Percentiles rank a stretch among this genome's conserved stretches.
Evolutionary conservation across 208 protist species (phyloP).

Genomic region (Wallacemonas sp.): DNA sequence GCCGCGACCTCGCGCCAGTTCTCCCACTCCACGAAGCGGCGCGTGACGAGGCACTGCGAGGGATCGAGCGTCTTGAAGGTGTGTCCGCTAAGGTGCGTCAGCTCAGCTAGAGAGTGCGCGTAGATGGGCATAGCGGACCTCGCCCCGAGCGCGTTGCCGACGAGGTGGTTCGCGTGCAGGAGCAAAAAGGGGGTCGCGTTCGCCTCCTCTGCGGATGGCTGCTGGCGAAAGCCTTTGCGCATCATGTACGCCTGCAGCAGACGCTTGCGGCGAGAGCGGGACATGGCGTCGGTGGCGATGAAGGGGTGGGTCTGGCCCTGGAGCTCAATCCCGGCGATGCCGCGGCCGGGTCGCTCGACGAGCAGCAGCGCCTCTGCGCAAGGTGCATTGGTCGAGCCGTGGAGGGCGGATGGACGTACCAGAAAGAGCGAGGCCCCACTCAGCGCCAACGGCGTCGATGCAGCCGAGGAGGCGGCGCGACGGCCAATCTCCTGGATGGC

Average conservation of each 20-base stretch:
- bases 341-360: constrained; percentile 28
- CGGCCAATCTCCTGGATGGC: constrained; percentile 33
- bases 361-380: constrained; percentile 31
- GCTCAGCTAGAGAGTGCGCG: constrained; percentile 60
- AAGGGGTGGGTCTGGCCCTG: constrained; percentile 5
- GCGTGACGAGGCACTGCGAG: constrained; percentile 43
- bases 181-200: constrained; percentile 30
- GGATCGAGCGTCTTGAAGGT: constrained; percentile 48
- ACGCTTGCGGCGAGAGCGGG: constrained; percentile 3
- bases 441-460: not conserved
- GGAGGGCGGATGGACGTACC: constrained; percentile 6
- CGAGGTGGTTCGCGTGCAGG: constrained; percentile 74
- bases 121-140: constrained; percentile 51
- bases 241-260: constrained; percentile 30
- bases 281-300: constrained; percentile 3
- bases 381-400: not conserved
- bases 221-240: constrained; percentile 26
- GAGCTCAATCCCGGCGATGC: constrained; percentile 37
- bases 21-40: constrained; percentile 75
- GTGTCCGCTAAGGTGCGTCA: constrained; percentile 32
- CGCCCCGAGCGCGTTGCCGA: constrained; percentile 23
- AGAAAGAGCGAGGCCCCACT: constrained; percentile 3
- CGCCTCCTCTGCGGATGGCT: constrained; percentile 12
- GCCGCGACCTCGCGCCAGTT: constrained; percentile 66
- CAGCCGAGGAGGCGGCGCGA: not conserved